phyloP scores from a whole-genome alignment of 305 asterid species.

The Fraxinus dipetala region DNA sequence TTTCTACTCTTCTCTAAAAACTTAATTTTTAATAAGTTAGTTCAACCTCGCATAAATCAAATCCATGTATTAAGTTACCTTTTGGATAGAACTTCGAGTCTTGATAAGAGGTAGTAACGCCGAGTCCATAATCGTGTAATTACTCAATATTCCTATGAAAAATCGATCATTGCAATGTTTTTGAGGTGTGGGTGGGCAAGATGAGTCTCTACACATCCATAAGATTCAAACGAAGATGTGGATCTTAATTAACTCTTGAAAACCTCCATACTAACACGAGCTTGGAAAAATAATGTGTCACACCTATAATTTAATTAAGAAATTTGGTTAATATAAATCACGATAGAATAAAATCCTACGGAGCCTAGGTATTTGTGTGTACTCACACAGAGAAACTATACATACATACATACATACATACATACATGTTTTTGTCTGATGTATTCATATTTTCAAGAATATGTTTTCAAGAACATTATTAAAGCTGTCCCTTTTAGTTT shows the following conservation, averaged over 20 bases:
- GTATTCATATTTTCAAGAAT: constrained; percentile 15
- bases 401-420: neutral
- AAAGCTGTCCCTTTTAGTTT: constrained; percentile 8
- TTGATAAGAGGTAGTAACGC: neutral
- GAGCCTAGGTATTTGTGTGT: neutral
- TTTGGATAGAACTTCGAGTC: neutral
- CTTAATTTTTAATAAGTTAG: neutral
- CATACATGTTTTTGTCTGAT: neutral
- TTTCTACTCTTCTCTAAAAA: neutral
- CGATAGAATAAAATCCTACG: neutral
- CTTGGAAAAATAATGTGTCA: neutral
- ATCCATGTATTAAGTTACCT: neutral
- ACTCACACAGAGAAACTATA: neutral
- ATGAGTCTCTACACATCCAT: neutral
- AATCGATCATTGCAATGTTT: neutral
- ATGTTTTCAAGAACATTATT: neutral
- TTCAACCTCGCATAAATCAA: neutral
- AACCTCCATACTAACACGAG: neutral
- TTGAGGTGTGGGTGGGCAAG: neutral
- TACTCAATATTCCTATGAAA: neutral
- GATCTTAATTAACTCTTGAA: neutral
- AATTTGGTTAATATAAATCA: neutral
- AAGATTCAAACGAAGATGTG: neutral
- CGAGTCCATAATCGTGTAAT: neutral
- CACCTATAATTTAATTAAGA: neutral